phyloP scores from a whole-genome alignment of 352 stramenopile genomes.

The Pythium plurisporium region DNA sequence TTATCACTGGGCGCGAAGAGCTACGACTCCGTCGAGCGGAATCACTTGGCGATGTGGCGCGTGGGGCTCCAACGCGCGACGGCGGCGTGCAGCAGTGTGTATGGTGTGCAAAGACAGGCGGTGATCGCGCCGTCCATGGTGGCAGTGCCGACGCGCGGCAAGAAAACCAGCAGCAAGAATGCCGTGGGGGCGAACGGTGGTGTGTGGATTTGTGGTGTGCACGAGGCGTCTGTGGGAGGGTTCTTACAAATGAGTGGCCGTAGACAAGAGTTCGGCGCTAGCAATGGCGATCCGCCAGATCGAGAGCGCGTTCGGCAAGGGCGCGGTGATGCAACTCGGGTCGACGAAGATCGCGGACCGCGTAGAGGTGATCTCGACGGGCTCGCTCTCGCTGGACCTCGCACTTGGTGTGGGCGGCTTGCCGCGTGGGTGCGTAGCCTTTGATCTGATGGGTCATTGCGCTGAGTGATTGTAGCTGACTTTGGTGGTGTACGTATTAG shows the following conservation, averaged over 20 bases:
- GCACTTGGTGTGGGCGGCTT: constrained; percentile 91
- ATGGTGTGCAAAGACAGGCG: constrained; percentile 6
- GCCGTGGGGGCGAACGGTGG: constrained; percentile 4
- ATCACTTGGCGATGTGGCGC: constrained; percentile 10
- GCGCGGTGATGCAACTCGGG: constrained; percentile 95
- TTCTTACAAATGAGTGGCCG: not conserved
- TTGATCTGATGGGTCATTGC: not conserved
- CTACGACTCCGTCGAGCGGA: not conserved
- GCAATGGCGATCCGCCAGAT: constrained; percentile 94
- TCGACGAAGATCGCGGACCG: constrained; percentile 87
- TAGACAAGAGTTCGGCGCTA: constrained; percentile 84
- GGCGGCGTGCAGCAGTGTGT: not conserved
- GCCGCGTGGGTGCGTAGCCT: constrained; percentile 77
- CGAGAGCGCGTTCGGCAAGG: constrained; percentile 94
- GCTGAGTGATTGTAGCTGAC: no score
- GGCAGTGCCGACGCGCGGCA: constrained; percentile 8
- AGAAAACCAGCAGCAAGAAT: constrained; percentile 23
- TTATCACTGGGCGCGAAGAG: constrained; percentile 17
- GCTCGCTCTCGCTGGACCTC: constrained; percentile 92
- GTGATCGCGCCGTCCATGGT: not conserved
- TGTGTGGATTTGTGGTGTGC: no score
- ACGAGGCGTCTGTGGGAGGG: no score
- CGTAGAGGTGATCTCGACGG: constrained; percentile 93
- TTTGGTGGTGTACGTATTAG: no score
- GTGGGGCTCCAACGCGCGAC: no score